phyloP scores from a whole-genome alignment of 2,329 filamentous ascomycete genomes.

The Aspergillus hiratsukae region DNA sequence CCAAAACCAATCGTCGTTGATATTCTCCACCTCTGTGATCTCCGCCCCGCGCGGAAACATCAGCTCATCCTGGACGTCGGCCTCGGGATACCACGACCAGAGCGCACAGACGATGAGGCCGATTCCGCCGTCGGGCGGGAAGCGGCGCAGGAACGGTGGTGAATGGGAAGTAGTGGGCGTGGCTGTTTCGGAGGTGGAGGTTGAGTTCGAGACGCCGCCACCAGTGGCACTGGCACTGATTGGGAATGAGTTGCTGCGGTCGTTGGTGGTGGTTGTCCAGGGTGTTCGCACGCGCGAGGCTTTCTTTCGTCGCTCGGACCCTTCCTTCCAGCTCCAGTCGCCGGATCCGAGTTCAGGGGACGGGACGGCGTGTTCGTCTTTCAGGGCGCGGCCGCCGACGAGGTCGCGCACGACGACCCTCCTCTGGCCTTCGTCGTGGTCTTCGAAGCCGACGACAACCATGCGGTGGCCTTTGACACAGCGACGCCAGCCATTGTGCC shows the following conservation, averaged over 20 bases:
- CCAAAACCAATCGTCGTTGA: constrained; percentile 88
- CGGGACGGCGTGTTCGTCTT: constrained; percentile 49
- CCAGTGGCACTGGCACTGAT: not conserved
- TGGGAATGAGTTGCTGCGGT: constrained; percentile 6
- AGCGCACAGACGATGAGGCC: constrained; percentile 61
- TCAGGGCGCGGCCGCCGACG: constrained; percentile 70
- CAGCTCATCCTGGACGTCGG: constrained; percentile 61
- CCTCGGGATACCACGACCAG: constrained; percentile 74
- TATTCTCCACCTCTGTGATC: constrained; percentile 75
- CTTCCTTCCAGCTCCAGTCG: constrained; percentile 43
- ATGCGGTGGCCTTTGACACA: constrained; percentile 80
- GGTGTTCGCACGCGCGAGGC: constrained; percentile 28
- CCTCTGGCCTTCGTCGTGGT: constrained; percentile 61
- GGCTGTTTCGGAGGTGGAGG: constrained; percentile 15
- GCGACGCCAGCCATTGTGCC: constrained; percentile 74
- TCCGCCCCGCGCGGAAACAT: constrained; percentile 79
- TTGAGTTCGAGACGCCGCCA: not conserved
- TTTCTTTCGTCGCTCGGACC: constrained; percentile 35
- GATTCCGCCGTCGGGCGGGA: constrained; percentile 71
- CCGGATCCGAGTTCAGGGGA: constrained; percentile 26
- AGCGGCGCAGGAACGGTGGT: constrained; percentile 33
- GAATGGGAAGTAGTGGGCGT: constrained; percentile 29
- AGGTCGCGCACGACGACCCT: constrained; percentile 66
- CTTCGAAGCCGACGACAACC: constrained; percentile 72
- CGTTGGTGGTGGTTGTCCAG: constrained; percentile 3